A percentile compares a stretch with the other conserved stretches of the same genome.
phyloP scores from a whole-genome alignment of 2,329 filamentous ascomycete species.

The Talaromyces sp. region DNA sequence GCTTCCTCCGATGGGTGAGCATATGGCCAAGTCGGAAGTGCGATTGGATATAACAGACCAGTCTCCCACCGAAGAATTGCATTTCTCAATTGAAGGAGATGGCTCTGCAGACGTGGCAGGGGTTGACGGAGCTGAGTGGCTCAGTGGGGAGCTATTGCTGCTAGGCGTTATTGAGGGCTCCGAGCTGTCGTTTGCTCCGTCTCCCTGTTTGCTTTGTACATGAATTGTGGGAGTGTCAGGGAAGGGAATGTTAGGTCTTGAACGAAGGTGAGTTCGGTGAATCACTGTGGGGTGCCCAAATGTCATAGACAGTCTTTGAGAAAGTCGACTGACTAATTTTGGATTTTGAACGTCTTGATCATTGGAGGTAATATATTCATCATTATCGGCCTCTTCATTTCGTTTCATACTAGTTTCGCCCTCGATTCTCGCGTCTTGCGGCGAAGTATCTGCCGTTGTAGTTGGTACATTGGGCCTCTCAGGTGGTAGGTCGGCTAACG shows the following conservation, averaged over 20 bases:
- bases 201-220: constrained; percentile 25
- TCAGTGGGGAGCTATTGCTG: constrained; percentile 32
- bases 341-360: constrained; percentile 29
- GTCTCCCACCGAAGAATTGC: not conserved
- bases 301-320: constrained; percentile 41
- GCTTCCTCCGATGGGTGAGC: not conserved
- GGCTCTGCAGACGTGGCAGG: constrained; percentile 39
- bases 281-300: constrained; percentile 47
- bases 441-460: not conserved
- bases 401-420: not conserved
- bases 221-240: constrained; percentile 18
- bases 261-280: constrained; percentile 37
- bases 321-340: constrained; percentile 36
- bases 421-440: not conserved
- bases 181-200: constrained; percentile 36
- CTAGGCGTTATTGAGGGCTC: constrained; percentile 37
- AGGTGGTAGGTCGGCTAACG: not conserved
- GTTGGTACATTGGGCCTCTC: not conserved
- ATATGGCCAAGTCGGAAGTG: not conserved
- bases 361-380: not conserved
- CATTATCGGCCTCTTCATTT: constrained; percentile 1
- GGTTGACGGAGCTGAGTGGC: constrained; percentile 39
- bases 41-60: constrained; percentile 1
- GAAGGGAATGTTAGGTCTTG: constrained; percentile 36
- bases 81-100: constrained; percentile 22